Conservation (phyloP, 352 stramenopile species). For the Blastocystis sp. region DNA sequence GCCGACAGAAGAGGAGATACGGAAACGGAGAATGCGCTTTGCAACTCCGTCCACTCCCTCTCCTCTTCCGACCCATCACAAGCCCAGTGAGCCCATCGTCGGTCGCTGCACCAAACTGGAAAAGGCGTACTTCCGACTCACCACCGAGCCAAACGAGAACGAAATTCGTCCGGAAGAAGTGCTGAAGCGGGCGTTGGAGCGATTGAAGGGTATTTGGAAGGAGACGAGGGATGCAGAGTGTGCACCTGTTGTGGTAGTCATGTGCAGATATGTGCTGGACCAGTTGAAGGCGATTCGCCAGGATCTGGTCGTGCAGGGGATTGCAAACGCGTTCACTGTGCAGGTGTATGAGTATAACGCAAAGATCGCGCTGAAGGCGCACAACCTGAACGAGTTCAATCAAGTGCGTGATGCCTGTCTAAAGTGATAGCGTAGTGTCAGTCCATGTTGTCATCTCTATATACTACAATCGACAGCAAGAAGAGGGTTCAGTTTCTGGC, state of each 20-base stretch:
- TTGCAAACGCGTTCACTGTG: slow-evolving; percentile 94
- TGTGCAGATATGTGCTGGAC: slow-evolving; percentile 81
- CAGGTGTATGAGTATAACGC: slow-evolving; percentile 95
- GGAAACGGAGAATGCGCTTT: slow-evolving; percentile 37
- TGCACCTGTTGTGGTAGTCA: slow-evolving; percentile 78
- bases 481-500: slow-evolving; percentile 14
- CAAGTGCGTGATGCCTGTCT: neutral
- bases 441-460: slow-evolving; percentile 37
- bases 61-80: neutral
- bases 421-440: slow-evolving; percentile 4
- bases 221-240: neutral
- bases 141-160: neutral
- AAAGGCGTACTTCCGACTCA: slow-evolving; percentile 65
- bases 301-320: slow-evolving; percentile 94
- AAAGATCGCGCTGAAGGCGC: slow-evolving; percentile 88
- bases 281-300: slow-evolving; percentile 98
- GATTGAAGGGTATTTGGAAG: slow-evolving; percentile 55
- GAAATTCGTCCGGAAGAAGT: slow-evolving; percentile 53
- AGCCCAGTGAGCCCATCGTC: slow-evolving; percentile 33
- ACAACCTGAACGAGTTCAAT: slow-evolving; percentile 66
- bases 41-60: neutral
- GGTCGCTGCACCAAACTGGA: slow-evolving; percentile 7
- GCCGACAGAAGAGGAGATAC: slow-evolving; percentile 5
- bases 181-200: slow-evolving; percentile 31
- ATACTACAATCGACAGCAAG: neutral